phyloP scores from a whole-genome alignment of 2,329 filamentous ascomycete genomes.

The Coniochaeta sp. region DNA sequence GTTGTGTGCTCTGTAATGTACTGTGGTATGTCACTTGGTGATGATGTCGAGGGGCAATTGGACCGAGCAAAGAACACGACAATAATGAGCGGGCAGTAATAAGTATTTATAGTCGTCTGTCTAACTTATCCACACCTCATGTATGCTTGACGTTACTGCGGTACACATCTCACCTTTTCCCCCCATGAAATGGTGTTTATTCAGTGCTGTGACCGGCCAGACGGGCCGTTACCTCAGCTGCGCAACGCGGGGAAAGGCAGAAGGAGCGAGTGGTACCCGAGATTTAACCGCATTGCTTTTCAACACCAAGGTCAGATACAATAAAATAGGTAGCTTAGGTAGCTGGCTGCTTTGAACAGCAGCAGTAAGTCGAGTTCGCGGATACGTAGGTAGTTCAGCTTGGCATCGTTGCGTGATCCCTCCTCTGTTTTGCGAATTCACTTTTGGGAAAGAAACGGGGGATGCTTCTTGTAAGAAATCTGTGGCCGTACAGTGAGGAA shows the following conservation, averaged over 20 bases:
- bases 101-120: background rate
- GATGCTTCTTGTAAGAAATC: no score
- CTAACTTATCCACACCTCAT: background rate
- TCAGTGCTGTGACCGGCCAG: background rate
- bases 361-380: no score
- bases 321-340: no score
- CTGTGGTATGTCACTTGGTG: background rate
- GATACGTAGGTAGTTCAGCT: no score
- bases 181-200: background rate
- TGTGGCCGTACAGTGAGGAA: no score
- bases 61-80: background rate
- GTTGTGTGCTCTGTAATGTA: no score
- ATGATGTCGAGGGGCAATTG: background rate
- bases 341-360: no score
- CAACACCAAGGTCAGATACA: no score
- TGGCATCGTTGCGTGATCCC: no score
- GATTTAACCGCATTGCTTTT: constrained; percentile 21
- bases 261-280: background rate
- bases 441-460: no score
- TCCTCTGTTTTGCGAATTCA: no score
- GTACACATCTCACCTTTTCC: background rate
- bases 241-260: background rate
- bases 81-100: background rate
- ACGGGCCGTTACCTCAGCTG: background rate
- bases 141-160: background rate